Evolutionary conservation across 495 filamentous ascomycete genomes (phyloP).

Genomic region (Penicillium macrosclerotiorum): DNA sequence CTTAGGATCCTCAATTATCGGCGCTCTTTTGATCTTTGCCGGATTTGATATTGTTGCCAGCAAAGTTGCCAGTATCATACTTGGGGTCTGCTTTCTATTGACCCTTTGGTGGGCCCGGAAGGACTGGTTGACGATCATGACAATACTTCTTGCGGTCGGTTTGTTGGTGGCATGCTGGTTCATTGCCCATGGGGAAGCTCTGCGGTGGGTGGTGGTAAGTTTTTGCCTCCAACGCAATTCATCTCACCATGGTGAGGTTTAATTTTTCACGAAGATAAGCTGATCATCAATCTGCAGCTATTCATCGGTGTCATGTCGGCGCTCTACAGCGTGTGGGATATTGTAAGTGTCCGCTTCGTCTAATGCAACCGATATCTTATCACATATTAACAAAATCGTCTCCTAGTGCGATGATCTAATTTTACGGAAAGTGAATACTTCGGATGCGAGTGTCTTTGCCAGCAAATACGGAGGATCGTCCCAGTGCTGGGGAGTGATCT

Average conservation of each 20-base stretch:
- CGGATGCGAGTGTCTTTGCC: constrained; percentile 79
- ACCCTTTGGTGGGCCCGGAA: constrained; percentile 77
- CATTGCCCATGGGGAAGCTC: constrained; percentile 67
- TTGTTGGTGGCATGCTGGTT: constrained; percentile 77
- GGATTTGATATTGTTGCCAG: constrained; percentile 78
- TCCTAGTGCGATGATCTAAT: constrained; percentile 76
- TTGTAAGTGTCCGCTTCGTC: constrained; percentile 48
- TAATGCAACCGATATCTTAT: background rate
- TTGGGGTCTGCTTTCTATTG: constrained; percentile 71
- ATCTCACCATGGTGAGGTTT: background rate
- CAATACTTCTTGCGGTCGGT: constrained; percentile 65
- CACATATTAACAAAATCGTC: constrained; percentile 8
- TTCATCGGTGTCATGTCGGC: constrained; percentile 80
- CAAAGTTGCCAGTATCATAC: constrained; percentile 69
- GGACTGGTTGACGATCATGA: constrained; percentile 74
- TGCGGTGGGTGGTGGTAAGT: constrained; percentile 67
- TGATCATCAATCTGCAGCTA: no score
- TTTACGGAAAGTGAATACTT: constrained; percentile 75
- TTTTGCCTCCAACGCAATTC: no score
- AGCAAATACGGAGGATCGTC: constrained; percentile 74
- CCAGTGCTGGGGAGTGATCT: constrained; percentile 79
- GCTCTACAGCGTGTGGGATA: constrained; percentile 82
- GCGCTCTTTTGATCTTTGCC: constrained; percentile 73
- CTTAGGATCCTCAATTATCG: constrained; percentile 71
- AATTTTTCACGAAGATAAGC: background rate